Evolutionary conservation across 768 basidiomycete species (phyloP).

Genomic region (Suillus discolor): DNA sequence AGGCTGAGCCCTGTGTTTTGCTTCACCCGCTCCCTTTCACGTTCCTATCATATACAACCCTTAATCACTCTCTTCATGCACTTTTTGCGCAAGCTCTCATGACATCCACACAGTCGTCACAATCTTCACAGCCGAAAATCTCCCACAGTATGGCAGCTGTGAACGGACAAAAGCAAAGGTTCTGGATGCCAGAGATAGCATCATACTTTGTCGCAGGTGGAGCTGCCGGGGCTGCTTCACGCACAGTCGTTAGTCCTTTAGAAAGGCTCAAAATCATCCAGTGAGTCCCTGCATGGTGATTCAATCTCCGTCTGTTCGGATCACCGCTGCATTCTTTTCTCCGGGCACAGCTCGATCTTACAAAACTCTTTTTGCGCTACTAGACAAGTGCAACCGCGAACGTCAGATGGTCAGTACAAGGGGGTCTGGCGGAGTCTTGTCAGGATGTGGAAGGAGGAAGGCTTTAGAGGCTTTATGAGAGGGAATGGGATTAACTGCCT

Average conservation of each 20-base stretch:
- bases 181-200: slow-evolving; percentile 32
- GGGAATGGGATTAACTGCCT: slow-evolving; percentile 93
- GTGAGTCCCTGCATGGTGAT: slow-evolving; percentile 47
- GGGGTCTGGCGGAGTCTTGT: slow-evolving; percentile 84
- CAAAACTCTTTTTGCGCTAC: slow-evolving; percentile 8
- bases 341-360: slow-evolving; percentile 7
- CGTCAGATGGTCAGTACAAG: slow-evolving; percentile 67
- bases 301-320: slow-evolving; percentile 5
- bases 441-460: slow-evolving; percentile 92
- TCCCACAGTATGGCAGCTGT: slow-evolving; percentile 24
- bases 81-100: slow-evolving; percentile 7
- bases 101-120: slow-evolving; percentile 13
- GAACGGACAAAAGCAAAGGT: slow-evolving; percentile 30
- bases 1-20: slow-evolving; percentile 11
- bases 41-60: slow-evolving; percentile 9
- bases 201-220: slow-evolving; percentile 60
- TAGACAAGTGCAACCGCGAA: slow-evolving; percentile 88
- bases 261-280: slow-evolving; percentile 97
- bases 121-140: slow-evolving; percentile 13
- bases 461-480: slow-evolving; percentile 90
- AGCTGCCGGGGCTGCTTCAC: slow-evolving; percentile 64
- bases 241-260: slow-evolving; percentile 91
- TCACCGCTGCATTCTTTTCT: background rate
- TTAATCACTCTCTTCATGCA: slow-evolving; percentile 14
- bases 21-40: slow-evolving; percentile 7